Evolutionary conservation across 2,329 filamentous ascomycete species (phyloP), one percentile per base, ranked within the genome.

Genomic region (Penicillium frequentans): DNA sequence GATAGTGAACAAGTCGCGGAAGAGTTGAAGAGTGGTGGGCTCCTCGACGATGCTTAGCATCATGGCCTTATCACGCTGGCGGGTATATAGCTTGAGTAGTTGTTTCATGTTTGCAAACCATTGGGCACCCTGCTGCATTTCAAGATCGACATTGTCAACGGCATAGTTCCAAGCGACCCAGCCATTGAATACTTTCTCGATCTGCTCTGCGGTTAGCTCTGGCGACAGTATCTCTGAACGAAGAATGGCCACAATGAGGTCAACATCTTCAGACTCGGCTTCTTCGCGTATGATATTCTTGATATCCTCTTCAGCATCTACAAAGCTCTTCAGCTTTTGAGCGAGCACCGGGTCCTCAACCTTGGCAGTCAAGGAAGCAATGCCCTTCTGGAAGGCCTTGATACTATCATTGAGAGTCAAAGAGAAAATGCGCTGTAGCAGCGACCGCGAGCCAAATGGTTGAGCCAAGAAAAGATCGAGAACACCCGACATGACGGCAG

Each of bases 41-140:
- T 99, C 93, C 76, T 98, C 93, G 52, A 99, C 95, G 68, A 98
- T 87, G 60, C 87, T 86, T 54, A 97, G 81, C 93, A 99, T 98
- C 93, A 96, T 97, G 31, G 87, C 82, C 85, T 99, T 99, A 74
- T 99, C 95, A 48, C 93, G 85, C 70, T 96, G 91, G 49, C 95
- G 85, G 11, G 91, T 93, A 74, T 92, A 90, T 33, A 99, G 82
- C 78, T 98, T 98, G 70, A 98, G 81, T 35, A 97, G 83, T 73
- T 97, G 93, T 77, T 99, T 99, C 65, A 99, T 81, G 68, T 96
- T 89, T 1, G 93, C 96, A 73, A 97, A 99, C 49, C 96, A 85
- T 70, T 96, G 88, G 0, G 93, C 95, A 1, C 92, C 93, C 71
- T 93, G 86, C 69, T 90, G 90, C 77, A 97, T 86, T 71, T 96